Evolutionary conservation across 225 moss, liverwort and hornwort species (phyloP).

Genomic region (Physcomitrium patens): DNA sequence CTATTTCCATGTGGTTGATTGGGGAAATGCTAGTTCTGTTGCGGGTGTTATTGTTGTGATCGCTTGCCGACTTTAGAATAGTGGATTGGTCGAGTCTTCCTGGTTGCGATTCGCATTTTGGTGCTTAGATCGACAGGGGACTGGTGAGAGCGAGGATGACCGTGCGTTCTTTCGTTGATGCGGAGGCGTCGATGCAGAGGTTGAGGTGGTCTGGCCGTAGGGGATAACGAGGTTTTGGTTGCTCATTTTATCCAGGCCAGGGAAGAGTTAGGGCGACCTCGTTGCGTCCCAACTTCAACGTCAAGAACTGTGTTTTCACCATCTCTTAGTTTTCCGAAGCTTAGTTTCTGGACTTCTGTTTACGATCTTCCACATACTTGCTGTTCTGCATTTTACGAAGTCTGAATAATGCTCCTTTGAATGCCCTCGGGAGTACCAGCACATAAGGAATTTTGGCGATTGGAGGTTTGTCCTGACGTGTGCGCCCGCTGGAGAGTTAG

Average conservation of each 20-base stretch:
- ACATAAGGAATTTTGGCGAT: not conserved
- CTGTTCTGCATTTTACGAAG: not conserved
- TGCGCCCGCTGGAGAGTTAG: slow-evolving; percentile 12
- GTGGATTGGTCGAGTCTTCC: not conserved
- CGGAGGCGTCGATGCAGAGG: not conserved
- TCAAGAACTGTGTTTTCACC: not conserved
- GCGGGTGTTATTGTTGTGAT: not conserved
- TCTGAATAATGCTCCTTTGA: slow-evolving; percentile 2
- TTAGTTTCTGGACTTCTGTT: not conserved
- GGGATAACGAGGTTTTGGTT: not conserved
- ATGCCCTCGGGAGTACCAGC: not conserved
- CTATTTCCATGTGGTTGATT: not conserved
- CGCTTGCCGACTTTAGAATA: not conserved
- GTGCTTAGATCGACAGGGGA: slow-evolving; percentile 14
- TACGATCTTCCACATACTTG: not conserved
- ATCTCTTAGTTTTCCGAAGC: not conserved
- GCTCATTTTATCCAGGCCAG: not conserved
- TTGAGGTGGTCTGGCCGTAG: not conserved
- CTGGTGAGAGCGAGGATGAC: not conserved
- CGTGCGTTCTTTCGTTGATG: not conserved
- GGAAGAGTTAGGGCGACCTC: slow-evolving; percentile 5
- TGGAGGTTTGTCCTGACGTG: not conserved
- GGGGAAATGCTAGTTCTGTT: not conserved
- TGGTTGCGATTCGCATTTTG: not conserved
- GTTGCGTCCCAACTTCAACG: not conserved